phyloP scores from a whole-genome alignment of 169 alveolate species.

The Cryptosporidium felis region DNA sequence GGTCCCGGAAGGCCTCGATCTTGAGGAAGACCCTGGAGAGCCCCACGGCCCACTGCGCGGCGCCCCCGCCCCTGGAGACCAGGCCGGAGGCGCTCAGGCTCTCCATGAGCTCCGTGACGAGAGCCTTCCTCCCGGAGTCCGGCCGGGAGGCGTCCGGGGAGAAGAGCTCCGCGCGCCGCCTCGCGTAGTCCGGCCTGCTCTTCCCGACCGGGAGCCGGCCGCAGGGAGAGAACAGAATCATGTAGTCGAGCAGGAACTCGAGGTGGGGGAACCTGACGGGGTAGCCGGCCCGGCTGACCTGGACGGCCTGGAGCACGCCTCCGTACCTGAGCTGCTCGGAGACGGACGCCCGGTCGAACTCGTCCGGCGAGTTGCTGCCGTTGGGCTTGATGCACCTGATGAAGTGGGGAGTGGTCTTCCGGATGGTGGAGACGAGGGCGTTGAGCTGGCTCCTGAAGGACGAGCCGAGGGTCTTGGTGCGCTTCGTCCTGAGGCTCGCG shows the following conservation, averaged over 20 bases:
- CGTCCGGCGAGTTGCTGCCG: slow-evolving; percentile 82
- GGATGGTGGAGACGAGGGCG: slow-evolving; percentile 86
- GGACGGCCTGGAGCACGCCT: slow-evolving; percentile 91
- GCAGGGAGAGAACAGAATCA: slow-evolving; percentile 75
- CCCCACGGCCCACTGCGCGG: slow-evolving; percentile 51
- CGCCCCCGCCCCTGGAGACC: background rate
- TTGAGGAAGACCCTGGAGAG: slow-evolving; percentile 36
- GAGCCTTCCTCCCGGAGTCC: background rate
- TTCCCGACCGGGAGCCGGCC: background rate
- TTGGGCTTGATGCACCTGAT: slow-evolving; percentile 96
- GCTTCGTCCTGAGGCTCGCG: slow-evolving; percentile 18
- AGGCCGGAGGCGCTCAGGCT: background rate
- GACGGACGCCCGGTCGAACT: slow-evolving; percentile 89
- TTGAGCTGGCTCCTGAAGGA: slow-evolving; percentile 91
- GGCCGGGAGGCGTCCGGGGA: too few relatives aligned
- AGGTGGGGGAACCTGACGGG: slow-evolving; percentile 90
- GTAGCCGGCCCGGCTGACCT: slow-evolving; percentile 94
- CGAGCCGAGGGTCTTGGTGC: slow-evolving; percentile 85
- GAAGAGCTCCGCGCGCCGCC: too few relatives aligned
- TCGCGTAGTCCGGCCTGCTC: background rate
- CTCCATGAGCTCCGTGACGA: slow-evolving; percentile 10
- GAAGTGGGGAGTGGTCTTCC: slow-evolving; percentile 90
- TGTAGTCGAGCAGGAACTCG: slow-evolving; percentile 85
- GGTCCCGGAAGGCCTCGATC: slow-evolving; percentile 22
- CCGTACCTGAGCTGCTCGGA: slow-evolving; percentile 89